Percentiles rank a stretch among this genome's conserved stretches.
phyloP scores from a whole-genome alignment of 805 yeast species.

The Ogataea populi-albae region DNA sequence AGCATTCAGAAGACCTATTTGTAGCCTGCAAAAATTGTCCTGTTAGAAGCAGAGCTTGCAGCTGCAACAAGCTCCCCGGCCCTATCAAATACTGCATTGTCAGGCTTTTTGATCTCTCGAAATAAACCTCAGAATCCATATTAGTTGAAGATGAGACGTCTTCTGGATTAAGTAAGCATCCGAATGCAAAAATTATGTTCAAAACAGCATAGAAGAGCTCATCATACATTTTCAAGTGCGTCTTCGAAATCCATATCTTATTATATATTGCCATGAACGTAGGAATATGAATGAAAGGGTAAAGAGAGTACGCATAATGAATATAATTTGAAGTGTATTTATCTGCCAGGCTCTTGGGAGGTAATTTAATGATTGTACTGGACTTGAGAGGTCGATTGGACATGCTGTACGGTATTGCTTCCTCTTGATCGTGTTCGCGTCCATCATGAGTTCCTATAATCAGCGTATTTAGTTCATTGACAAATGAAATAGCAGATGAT shows the following conservation, averaged over 20 bases:
- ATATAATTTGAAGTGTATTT: constrained; percentile 1
- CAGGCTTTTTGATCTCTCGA: constrained; percentile 1
- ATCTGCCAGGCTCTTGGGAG: constrained; percentile 1
- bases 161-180: constrained; percentile 1
- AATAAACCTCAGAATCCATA: constrained; percentile 1
- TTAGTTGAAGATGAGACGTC: background rate
- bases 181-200: constrained; percentile 3
- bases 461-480: constrained; percentile 1
- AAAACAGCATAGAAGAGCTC: constrained; percentile 4
- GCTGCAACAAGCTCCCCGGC: constrained; percentile 1
- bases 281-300: constrained; percentile 4
- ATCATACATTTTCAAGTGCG: background rate
- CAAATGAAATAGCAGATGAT: constrained; percentile 4
- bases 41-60: constrained; percentile 1
- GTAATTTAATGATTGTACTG: constrained; percentile 1
- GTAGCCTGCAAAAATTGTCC: constrained; percentile 5
- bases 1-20: constrained; percentile 3
- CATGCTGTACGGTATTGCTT: constrained; percentile 2
- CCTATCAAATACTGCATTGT: constrained; percentile 1
- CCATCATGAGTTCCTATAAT: constrained; percentile 1
- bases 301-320: constrained; percentile 1
- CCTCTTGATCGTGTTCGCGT: background rate
- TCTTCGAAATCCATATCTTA: constrained; percentile 1
- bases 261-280: constrained; percentile 2
- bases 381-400: background rate